Base-by-base conservation (phyloP, 805 yeast species). In the Kluyveromyces nonfermentans region DNA sequence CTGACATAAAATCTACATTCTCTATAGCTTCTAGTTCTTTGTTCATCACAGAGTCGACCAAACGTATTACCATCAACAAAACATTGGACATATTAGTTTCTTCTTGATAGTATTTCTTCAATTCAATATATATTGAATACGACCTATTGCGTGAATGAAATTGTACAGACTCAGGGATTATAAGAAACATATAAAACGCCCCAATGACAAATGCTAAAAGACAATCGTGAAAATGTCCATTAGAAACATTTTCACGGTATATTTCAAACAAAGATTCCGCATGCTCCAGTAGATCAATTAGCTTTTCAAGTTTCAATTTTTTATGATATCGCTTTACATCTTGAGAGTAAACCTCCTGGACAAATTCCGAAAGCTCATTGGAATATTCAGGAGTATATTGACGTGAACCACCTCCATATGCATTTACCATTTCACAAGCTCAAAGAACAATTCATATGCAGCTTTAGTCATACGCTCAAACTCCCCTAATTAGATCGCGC, bases 51-150 rank as follows among this genome's bases (percentile, higher is more conserved):
- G 54, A 40, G 20, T 58, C 58, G 16, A 67, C 60, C 40, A 63
- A 64, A 36, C 60, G 55, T 2, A 57, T 59, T 1, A 64, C 66
- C 56, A 64, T 64, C 1, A 55, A 46, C 30, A 64, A 47, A n/a
- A 67, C 72, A 41, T 69, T 67, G 4, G 66, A 54, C 72, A 68
- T 67, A 40, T 62, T 64, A 7, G 62, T 51, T 43, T 68, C 68
- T 41, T 56, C 57, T 44, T 67, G 68, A 40, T 59, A 68, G 37
- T 64, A 39, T 43, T 53, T 61, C 45, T 64, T 66, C 42, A 67
- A 49, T 9, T 62, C 62, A 17, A 58, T 52, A 39, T 67, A 68
- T n/a, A 68, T 53, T 20, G 62, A 62, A 42, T 60, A 64, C 44
- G 66, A 64, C 46, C 64, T 68, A 47, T 68, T 68, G 49, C 63